phyloP scores from a whole-genome alignment of 148 eudicot species.

The Mesembryanthemum crystallinum region DNA sequence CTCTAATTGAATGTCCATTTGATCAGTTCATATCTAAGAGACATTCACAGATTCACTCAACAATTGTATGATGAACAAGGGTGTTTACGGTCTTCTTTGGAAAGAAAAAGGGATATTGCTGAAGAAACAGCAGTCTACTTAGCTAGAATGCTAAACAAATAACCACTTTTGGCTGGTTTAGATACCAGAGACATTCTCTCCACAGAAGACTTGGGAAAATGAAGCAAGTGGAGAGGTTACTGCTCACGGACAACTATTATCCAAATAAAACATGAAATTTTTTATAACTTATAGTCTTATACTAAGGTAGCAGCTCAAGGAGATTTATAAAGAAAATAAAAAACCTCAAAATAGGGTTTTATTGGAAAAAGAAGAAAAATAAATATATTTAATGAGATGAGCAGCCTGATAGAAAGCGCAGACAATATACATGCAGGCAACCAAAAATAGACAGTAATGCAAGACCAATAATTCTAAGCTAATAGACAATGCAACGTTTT shows the following conservation, averaged over 20 bases:
- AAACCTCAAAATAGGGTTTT: neutral
- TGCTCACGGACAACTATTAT: neutral
- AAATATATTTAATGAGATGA: neutral
- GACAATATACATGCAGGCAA: neutral
- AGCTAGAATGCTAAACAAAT: too few relatives aligned
- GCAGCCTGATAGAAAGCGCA: neutral
- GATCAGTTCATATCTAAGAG: neutral
- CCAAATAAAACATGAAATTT: neutral
- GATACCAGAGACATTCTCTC: too few relatives aligned
- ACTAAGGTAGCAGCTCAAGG: too few relatives aligned
- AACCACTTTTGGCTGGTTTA: too few relatives aligned
- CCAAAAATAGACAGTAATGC: neutral
- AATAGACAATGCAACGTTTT: neutral
- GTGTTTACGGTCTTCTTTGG: neutral
- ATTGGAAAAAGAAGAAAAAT: neutral
- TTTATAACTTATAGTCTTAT: too few relatives aligned
- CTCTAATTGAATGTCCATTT: neutral
- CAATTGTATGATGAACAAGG: neutral
- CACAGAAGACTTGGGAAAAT: too few relatives aligned
- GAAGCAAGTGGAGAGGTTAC: neutral
- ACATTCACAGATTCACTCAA: neutral
- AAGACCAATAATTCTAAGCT: neutral
- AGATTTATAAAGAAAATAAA: neutral
- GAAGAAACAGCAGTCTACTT: neutral
- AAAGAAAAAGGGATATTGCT: neutral